A percentile compares a stretch with the other conserved stretches of the same genome.
phyloP scores from a whole-genome alignment of 768 basidiomycete genomes.

The Lentinula detonsa region DNA sequence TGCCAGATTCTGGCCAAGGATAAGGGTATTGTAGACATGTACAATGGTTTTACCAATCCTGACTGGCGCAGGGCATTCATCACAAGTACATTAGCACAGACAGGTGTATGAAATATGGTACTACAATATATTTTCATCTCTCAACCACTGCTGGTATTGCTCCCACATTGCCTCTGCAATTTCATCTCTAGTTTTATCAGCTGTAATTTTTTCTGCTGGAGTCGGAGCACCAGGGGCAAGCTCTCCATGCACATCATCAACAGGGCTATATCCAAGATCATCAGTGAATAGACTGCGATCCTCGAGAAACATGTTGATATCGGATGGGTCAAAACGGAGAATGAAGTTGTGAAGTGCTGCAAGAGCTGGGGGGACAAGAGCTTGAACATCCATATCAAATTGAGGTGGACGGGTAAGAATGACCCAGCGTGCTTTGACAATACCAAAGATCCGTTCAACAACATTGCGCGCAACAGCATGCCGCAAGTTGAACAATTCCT shows the following conservation, averaged over 20 bases:
- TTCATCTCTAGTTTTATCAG: constrained; percentile 10
- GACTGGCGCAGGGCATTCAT: neutral
- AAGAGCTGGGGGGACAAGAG: constrained; percentile 12
- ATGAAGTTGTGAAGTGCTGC: constrained; percentile 19
- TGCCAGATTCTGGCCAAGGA: neutral
- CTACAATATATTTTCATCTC: neutral
- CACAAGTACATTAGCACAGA: neutral
- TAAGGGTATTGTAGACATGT: neutral
- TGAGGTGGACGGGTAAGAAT: constrained; percentile 8
- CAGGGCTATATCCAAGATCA: neutral
- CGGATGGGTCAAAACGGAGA: constrained; percentile 11
- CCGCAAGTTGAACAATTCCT: constrained; percentile 5
- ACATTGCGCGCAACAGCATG: constrained; percentile 4
- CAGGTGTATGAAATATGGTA: too few species aligned
- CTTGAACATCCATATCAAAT: constrained; percentile 12
- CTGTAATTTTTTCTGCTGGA: constrained; percentile 3
- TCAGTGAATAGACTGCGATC: neutral
- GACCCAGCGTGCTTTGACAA: constrained; percentile 12
- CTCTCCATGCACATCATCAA: neutral
- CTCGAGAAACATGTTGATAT: neutral
- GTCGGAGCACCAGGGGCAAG: neutral
- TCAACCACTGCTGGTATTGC: constrained; percentile 9
- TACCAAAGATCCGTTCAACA: constrained; percentile 5
- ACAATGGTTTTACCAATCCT: neutral
- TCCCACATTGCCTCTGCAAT: constrained; percentile 22